Conservation (phyloP, 345 rosid genomes). For the Syzygium aqueum region DNA sequence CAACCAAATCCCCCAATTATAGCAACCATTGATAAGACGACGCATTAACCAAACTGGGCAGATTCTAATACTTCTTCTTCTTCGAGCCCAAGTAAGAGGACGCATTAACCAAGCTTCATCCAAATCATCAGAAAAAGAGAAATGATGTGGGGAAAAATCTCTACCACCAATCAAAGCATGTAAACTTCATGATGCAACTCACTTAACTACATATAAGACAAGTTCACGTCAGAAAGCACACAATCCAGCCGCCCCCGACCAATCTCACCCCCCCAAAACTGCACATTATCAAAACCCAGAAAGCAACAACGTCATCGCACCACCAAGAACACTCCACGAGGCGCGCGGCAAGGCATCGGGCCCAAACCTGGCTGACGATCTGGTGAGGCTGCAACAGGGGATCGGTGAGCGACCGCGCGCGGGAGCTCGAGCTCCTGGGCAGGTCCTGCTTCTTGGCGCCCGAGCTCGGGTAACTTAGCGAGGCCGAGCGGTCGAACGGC, state of each 20-base stretch:
- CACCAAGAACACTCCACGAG: not conserved
- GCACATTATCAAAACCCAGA: not conserved
- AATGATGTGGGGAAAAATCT: not conserved
- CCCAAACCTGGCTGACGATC: constrained; percentile 70
- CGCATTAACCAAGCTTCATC: not conserved
- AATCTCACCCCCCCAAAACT: not conserved
- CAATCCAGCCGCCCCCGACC: not conserved
- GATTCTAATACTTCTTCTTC: not conserved
- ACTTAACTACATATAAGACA: not conserved
- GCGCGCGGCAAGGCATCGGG: not conserved
- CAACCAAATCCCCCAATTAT: not conserved
- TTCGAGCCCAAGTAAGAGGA: not conserved
- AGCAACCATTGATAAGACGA: not conserved
- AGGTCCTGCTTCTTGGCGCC: constrained; percentile 52
- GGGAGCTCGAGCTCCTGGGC: constrained; percentile 83
- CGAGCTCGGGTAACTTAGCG: constrained; percentile 48
- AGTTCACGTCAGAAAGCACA: not conserved
- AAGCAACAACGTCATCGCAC: not conserved
- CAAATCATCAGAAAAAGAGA: not conserved
- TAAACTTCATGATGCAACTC: not conserved
- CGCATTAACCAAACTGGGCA: not conserved
- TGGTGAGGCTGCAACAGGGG: constrained; percentile 87
- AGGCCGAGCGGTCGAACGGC: constrained; percentile 74
- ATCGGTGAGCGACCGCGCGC: constrained; percentile 81
- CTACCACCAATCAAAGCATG: not conserved